Percentiles rank a stretch among this genome's conserved stretches.
phyloP scores from a whole-genome alignment of 805 yeast genomes.

The Saturnispora besseyi region DNA sequence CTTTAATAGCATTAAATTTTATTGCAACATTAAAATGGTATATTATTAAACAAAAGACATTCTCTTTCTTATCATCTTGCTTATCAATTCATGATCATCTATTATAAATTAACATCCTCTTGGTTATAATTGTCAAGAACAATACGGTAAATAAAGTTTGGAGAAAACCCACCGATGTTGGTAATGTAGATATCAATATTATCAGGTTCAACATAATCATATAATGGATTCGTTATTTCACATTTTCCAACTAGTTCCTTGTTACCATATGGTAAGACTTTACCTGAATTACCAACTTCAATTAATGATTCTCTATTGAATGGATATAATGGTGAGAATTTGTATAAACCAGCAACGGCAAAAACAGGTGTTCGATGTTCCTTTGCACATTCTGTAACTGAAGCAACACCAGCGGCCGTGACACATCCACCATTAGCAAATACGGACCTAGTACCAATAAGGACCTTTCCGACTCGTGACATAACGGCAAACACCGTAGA shows the following conservation, averaged over 20 bases:
- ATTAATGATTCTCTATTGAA: conserved; percentile 74
- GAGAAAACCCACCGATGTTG: conserved; percentile 93
- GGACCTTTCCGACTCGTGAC: conserved; percentile 95
- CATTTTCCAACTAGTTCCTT: conserved; percentile 60
- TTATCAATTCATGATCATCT: background rate
- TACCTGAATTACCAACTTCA: conserved; percentile 91
- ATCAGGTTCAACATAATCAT: conserved; percentile 90
- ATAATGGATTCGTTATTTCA: conserved; percentile 78
- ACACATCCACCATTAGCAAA: conserved; percentile 95
- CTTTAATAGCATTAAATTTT: background rate
- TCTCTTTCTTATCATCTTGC: background rate
- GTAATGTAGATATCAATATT: conserved; percentile 90
- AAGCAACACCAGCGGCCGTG: conserved; percentile 81
- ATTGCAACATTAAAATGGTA: conserved; percentile 2
- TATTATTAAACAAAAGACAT: background rate
- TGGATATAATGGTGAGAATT: conserved; percentile 88
- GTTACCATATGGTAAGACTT: conserved; percentile 70
- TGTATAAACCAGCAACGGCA: conserved; percentile 89
- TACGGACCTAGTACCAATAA: conserved; percentile 85
- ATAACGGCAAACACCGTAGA: conserved; percentile 88
- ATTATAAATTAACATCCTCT: conserved; percentile 61
- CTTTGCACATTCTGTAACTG: conserved; percentile 92
- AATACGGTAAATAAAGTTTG: conserved; percentile 90
- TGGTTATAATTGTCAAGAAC: conserved; percentile 89
- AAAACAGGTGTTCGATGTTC: conserved; percentile 95